phyloP scores from a whole-genome alignment of 1,139 yeast genomes.

The Geotrichum bryndzae region DNA sequence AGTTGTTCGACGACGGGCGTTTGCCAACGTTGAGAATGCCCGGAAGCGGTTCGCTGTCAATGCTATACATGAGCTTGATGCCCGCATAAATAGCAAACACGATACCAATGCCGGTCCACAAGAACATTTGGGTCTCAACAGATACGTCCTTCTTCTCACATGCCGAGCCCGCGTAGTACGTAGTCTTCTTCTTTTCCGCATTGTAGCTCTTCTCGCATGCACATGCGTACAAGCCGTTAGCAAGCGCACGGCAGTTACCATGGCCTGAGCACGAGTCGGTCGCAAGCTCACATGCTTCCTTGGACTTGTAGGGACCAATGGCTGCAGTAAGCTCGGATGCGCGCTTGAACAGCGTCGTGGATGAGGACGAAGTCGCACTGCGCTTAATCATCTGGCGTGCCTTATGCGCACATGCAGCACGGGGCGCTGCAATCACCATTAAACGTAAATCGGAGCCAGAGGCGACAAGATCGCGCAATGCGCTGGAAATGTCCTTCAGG shows the following conservation, averaged over 20 bases:
- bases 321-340: slow-evolving; percentile 4
- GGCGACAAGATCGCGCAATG: slow-evolving; percentile 15
- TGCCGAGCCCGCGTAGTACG: slow-evolving; percentile 60
- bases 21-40: slow-evolving; percentile 61
- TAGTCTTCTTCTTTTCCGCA: slow-evolving; percentile 44
- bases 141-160: slow-evolving; percentile 64
- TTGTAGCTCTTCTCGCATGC: slow-evolving; percentile 50
- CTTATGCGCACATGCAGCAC: slow-evolving; percentile 20
- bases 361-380: background rate
- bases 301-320: slow-evolving; percentile 28
- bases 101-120: slow-evolving; percentile 57
- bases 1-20: slow-evolving; percentile 9
- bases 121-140: slow-evolving; percentile 56
- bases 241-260: slow-evolving; percentile 48
- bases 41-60: slow-evolving; percentile 60
- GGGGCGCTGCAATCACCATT: slow-evolving; percentile 24
- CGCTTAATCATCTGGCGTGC: slow-evolving; percentile 13
- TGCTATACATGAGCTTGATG: slow-evolving; percentile 46
- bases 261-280: slow-evolving; percentile 58
- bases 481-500: slow-evolving; percentile 12
- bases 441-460: slow-evolving; percentile 17
- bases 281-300: slow-evolving; percentile 47
- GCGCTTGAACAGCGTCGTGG: slow-evolving; percentile 5
- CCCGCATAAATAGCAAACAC: slow-evolving; percentile 47
- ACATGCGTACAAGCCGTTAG: slow-evolving; percentile 44